A percentile compares a stretch with the other conserved stretches of the same genome.
Evolutionary conservation across 352 stramenopile genomes (phyloP).

Genomic region (Globisporangium polare): DNA sequence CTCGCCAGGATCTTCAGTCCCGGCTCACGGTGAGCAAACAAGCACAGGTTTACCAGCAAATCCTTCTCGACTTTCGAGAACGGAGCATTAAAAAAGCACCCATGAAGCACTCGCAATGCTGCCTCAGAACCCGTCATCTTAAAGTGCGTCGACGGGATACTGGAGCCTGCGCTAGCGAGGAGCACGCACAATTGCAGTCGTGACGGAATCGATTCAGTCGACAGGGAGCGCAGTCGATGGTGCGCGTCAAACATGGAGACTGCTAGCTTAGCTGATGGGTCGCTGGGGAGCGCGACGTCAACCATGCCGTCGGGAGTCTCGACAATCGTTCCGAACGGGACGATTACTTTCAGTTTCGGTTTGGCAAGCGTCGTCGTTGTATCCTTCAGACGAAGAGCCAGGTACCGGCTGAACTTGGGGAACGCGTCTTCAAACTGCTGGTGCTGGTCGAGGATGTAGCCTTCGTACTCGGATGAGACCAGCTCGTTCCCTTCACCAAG

Average conservation of each 20-base stretch:
- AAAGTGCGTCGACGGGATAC: conserved; percentile 22
- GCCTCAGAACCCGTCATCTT: conserved; percentile 43
- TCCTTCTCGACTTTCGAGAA: conserved; percentile 24
- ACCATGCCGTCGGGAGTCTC: conserved; percentile 8
- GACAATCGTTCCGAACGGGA: conserved; percentile 29
- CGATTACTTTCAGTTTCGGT: conserved; percentile 21
- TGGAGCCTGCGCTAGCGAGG: conserved; percentile 23
- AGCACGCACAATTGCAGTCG: conserved; percentile 39
- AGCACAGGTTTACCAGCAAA: conserved; percentile 22
- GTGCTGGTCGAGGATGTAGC: conserved; percentile 24
- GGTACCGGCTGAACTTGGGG: conserved; percentile 30
- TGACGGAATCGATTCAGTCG: conserved; percentile 25
- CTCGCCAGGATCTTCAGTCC: conserved; percentile 30
- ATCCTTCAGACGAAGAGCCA: conserved; percentile 18
- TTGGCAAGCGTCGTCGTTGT: conserved; percentile 19
- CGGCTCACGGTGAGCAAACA: conserved; percentile 32
- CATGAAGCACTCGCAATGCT: conserved; percentile 34
- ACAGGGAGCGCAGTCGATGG: conserved; percentile 23
- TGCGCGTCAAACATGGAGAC: conserved; percentile 26
- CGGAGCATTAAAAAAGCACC: conserved; percentile 29
- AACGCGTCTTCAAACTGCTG: conserved; percentile 43
- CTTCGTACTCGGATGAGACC: conserved; percentile 30
- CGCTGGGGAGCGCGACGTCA: conserved; percentile 14
- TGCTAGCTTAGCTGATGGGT: conserved; percentile 14
- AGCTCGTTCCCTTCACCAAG: conserved; percentile 20